Base-by-base conservation (phyloP, 257 asterid species). In the Nicotiana benthamiana region DNA sequence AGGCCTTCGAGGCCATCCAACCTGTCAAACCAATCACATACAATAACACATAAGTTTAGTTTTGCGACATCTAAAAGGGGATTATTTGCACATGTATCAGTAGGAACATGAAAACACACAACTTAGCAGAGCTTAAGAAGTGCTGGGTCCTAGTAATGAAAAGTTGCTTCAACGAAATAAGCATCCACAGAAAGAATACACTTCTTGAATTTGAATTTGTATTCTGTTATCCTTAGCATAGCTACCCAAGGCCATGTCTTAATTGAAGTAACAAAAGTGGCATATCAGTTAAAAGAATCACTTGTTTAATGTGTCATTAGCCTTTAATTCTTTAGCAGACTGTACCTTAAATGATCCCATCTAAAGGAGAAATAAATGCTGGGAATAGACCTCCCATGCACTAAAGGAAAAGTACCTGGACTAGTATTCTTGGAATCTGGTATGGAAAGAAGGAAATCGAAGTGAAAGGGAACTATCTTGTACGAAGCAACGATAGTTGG, bases 1-100 rank as follows among this genome's bases (percentile, higher is more conserved):
- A 43, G 97, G 98, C 86, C 98, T 90, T 81, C 97, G 88, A 62
- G 99, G 99, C 98, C 99, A 94, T 72, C 99, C 98, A 62, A 96
- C 99, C 99, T 96, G 89, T 86, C 83, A 81, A 84, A 57, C 60
- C 24, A 34, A 74, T 26, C 40, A 74, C 78, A 15, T 48, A 15
- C 61, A 24, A 74, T 74, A 48, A 48, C 60, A 74, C 40, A 26
- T 26, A 48, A 74, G 61, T 72, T 46, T 24, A 72, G 61, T 74
- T 74, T 74, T 48, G 51, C 60, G 26, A 48, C 13, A 16, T 24
- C 43, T 74, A 24, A 48, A 12, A 74, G 51, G 34, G 26, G 61
- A 72, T 48, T 46, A 74, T 74, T 74, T 15, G 61, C 78, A 48
- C 60, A 74, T 9, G 78, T 59, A 74, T 24, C 40, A 70, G 77